phyloP scores from a whole-genome alignment of 805 yeast species.

The Saccharomycopsis fibuligera region DNA sequence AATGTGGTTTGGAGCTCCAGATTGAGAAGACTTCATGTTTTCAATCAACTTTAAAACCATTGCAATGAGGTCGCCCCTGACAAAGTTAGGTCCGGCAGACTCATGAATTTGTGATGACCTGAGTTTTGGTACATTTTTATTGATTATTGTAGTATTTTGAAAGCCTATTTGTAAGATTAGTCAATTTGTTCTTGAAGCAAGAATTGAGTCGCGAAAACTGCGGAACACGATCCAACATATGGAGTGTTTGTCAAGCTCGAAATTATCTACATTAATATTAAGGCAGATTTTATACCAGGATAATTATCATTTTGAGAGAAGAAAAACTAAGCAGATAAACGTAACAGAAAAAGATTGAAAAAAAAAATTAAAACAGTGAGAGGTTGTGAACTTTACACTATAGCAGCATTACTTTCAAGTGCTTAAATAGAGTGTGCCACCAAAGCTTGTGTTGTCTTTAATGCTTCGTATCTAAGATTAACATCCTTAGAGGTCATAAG shows the following conservation, averaged over 20 bases:
- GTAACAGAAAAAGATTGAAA: too few species aligned
- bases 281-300: neutral
- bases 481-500: constrained; percentile 74
- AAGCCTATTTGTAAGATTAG: too few species aligned
- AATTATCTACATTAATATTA: too few species aligned
- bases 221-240: too few species aligned
- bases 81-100: constrained; percentile 3
- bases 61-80: constrained; percentile 12
- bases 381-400: too few species aligned
- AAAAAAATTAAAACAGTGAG: neutral
- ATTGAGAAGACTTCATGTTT: neutral
- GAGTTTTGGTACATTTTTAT: constrained; percentile 15
- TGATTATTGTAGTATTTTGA: too few species aligned
- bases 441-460: constrained; percentile 89
- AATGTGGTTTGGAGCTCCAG: constrained; percentile 14
- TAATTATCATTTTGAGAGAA: neutral
- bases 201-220: too few species aligned
- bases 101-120: constrained; percentile 16
- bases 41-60: constrained; percentile 12
- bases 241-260: too few species aligned
- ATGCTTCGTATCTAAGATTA: constrained; percentile 89
- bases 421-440: constrained; percentile 58
- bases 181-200: too few species aligned
- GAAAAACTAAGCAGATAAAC: too few species aligned
- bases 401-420: neutral